Conservation (phyloP, 139 green algal genomes). For the Chlorella sp. region DNA sequence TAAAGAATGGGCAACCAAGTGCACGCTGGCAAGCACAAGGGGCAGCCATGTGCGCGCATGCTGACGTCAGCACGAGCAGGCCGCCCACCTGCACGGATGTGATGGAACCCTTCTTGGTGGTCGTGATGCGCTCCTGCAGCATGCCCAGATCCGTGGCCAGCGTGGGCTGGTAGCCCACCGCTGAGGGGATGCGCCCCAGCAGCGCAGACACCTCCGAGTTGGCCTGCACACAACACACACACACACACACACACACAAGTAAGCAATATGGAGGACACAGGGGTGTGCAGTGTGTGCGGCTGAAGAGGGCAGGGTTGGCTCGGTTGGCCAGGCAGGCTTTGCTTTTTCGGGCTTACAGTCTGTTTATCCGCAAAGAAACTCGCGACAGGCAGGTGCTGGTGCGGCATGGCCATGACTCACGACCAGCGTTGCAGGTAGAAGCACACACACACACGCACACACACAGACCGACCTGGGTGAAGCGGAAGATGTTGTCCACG, state of each 20-base stretch:
- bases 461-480: conserved; percentile 85
- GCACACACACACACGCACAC: too few relatives aligned
- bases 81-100: conserved; percentile 92
- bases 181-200: conserved; percentile 98
- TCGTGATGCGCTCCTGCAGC: conserved; percentile 99
- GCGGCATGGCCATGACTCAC: too few relatives aligned
- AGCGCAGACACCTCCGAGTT: conserved; percentile 99
- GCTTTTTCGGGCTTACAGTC: too few relatives aligned
- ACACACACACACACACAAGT: not conserved
- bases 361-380: too few relatives aligned
- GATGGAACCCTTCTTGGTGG: conserved; percentile 98
- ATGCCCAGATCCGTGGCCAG: conserved; percentile 97
- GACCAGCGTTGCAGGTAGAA: too few relatives aligned
- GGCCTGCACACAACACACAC: conserved; percentile 63
- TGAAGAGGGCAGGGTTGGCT: not conserved
- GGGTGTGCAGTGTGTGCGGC: not conserved
- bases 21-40: too few relatives aligned
- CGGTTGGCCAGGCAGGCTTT: not conserved
- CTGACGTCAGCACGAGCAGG: not conserved
- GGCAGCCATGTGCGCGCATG: too few relatives aligned
- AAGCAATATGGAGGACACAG: not conserved
- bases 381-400: too few relatives aligned
- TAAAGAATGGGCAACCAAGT: too few relatives aligned
- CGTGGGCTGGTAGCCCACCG: conserved; percentile 99
- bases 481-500: conserved; percentile 99